phyloP scores from a whole-genome alignment of 2,329 filamentous ascomycete species.

The Xylaria sp. region DNA sequence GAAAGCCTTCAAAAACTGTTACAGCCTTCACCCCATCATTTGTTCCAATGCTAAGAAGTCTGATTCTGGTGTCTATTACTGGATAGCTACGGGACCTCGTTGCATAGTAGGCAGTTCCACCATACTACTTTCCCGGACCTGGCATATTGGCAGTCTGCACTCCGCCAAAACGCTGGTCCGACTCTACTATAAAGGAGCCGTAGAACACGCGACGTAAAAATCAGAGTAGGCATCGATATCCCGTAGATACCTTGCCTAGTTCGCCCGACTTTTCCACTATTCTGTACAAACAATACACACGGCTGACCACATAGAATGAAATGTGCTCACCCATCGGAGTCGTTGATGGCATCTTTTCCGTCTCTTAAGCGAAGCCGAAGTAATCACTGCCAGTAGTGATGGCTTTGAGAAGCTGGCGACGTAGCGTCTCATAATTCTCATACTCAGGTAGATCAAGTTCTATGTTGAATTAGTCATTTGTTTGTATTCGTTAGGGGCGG shows the following conservation, averaged over 20 bases:
- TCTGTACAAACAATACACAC: conserved; percentile 36
- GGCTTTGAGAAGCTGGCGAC: conserved; percentile 89
- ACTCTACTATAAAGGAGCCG: conserved; percentile 23
- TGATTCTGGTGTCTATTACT: conserved; percentile 32
- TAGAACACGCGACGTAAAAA: conserved; percentile 20
- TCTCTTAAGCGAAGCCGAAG: conserved; percentile 88
- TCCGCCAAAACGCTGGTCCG: conserved; percentile 41
- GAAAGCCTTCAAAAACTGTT: neutral
- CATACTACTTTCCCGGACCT: conserved; percentile 28
- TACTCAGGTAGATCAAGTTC: conserved; percentile 99
- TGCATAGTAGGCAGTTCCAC: conserved; percentile 18
- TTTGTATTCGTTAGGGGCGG: conserved; percentile 14
- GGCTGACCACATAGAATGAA: conserved; percentile 4
- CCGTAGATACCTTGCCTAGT: conserved; percentile 26
- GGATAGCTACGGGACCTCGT: conserved; percentile 30
- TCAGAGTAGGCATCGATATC: conserved; percentile 20
- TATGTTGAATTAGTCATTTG: conserved; percentile 58
- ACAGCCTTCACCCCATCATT: neutral
- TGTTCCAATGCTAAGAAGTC: neutral
- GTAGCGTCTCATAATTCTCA: conserved; percentile 91
- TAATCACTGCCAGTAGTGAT: conserved; percentile 98
- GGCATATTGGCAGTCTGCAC: conserved; percentile 47
- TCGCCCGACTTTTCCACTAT: conserved; percentile 27
- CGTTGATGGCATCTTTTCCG: conserved; percentile 41
- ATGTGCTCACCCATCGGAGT: conserved; percentile 4